phyloP scores from a whole-genome alignment of 129 eudicot genomes.

The Helianthus tuberosus region DNA sequence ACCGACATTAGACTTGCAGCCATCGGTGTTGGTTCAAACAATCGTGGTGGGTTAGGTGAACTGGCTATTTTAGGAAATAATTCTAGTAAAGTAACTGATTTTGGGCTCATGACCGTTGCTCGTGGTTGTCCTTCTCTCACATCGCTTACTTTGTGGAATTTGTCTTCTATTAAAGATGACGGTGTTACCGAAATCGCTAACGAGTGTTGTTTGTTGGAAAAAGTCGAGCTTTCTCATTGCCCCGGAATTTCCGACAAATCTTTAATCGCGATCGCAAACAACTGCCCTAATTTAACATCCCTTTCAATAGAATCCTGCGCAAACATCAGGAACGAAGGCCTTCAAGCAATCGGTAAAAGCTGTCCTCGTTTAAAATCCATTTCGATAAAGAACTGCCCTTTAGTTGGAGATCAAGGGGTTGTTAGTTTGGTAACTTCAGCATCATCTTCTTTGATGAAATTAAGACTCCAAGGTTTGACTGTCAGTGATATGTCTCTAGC shows the following conservation, averaged over 20 bases:
- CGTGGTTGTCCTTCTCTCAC: conserved; percentile 80
- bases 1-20: conserved; percentile 88
- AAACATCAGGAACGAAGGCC: conserved; percentile 56
- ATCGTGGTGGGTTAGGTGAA: conserved; percentile 80
- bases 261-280: conserved; percentile 62
- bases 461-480: conserved; percentile 55
- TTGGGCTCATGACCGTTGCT: conserved; percentile 75
- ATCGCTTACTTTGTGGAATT: conserved; percentile 67
- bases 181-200: conserved; percentile 72
- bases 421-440: conserved; percentile 62
- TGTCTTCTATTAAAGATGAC: conserved; percentile 63
- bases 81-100: conserved; percentile 60
- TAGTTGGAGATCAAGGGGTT: conserved; percentile 76
- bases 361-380: conserved; percentile 64
- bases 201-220: conserved; percentile 61
- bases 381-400: conserved; percentile 59
- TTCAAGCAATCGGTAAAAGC: conserved; percentile 57
- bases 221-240: conserved; percentile 75
- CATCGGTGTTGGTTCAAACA: conserved; percentile 66
- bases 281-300: conserved; percentile 64
- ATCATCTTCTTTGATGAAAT: conserved; percentile 42
- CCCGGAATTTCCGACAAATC: conserved; percentile 59
- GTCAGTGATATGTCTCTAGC: conserved; percentile 75
- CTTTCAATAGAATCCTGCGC: conserved; percentile 69
- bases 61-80: conserved; percentile 60